phyloP scores from a whole-genome alignment of 306 rosid species.

The Cucurbita maxima region DNA sequence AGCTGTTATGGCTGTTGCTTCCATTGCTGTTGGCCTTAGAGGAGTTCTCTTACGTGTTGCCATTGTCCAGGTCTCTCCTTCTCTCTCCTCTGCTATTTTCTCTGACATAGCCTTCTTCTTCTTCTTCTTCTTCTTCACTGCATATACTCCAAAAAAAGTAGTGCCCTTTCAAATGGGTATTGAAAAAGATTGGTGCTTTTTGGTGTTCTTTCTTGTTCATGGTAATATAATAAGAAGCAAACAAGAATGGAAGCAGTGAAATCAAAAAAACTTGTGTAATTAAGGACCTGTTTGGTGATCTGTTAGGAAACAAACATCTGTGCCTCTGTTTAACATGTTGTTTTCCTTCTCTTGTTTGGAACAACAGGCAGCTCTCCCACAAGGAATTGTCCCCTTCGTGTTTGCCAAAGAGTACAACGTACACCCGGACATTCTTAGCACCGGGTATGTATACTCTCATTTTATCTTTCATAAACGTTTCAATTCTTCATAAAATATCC shows the following conservation, averaged over 20 bases:
- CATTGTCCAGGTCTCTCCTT: slow-evolving; percentile 60
- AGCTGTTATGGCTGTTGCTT: slow-evolving; percentile 98
- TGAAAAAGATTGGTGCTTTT: neutral
- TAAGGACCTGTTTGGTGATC: slow-evolving; percentile 11
- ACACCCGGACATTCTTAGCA: slow-evolving; percentile 90
- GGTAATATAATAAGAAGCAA: too few relatives aligned
- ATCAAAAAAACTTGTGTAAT: neutral
- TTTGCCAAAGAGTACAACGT: slow-evolving; percentile 90
- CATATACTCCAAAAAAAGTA: slow-evolving; percentile 13
- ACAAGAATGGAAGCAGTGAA: neutral
- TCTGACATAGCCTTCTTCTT: slow-evolving; percentile 22
- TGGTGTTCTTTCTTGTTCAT: neutral
- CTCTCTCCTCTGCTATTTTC: slow-evolving; percentile 14
- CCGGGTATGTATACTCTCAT: slow-evolving; percentile 32
- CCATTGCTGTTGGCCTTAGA: slow-evolving; percentile 81
- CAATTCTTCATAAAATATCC: too few relatives aligned
- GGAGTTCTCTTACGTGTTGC: slow-evolving; percentile 84
- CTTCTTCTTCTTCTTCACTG: slow-evolving; percentile 9
- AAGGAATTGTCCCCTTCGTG: slow-evolving; percentile 97
- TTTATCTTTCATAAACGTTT: too few relatives aligned
- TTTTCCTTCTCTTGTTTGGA: neutral
- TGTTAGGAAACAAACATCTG: slow-evolving; percentile 21
- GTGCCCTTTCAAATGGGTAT: neutral
- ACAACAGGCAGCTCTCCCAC: slow-evolving; percentile 90
- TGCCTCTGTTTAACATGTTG: slow-evolving; percentile 24